phyloP scores from a whole-genome alignment of 1,284 basidiomycete species.

The Kalmanozyma brasiliensis region DNA sequence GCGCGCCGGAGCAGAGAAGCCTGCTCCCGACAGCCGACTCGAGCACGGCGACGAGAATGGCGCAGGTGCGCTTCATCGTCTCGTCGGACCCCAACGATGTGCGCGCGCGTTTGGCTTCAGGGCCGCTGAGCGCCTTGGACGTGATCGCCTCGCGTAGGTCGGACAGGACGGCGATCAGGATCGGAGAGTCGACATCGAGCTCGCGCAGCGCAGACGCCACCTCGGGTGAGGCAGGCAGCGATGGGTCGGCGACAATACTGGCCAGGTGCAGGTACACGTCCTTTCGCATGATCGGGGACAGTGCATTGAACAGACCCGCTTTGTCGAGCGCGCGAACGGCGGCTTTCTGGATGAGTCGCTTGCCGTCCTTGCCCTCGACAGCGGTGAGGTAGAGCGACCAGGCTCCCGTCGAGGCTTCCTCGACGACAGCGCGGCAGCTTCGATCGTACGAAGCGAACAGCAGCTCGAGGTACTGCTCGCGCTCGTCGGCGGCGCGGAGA shows the following conservation, averaged over 20 bases:
- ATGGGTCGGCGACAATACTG: constrained; percentile 46
- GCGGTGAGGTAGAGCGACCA: constrained; percentile 44
- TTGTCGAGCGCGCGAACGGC: constrained; percentile 69
- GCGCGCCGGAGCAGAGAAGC: constrained; percentile 77
- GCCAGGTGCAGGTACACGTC: constrained; percentile 73
- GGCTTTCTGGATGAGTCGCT: constrained; percentile 36
- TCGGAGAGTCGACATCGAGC: constrained; percentile 63
- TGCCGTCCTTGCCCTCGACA: constrained; percentile 21
- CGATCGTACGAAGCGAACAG: constrained; percentile 73
- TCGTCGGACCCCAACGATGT: constrained; percentile 43
- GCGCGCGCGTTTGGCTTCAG: constrained; percentile 49
- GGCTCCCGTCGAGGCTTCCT: constrained; percentile 69
- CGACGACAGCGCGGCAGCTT: constrained; percentile 72
- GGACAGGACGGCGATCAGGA: constrained; percentile 76
- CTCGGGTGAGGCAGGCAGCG: constrained; percentile 36
- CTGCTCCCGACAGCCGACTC: constrained; percentile 78
- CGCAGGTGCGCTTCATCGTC: constrained; percentile 39
- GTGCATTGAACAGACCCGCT: constrained; percentile 71
- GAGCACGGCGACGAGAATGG: constrained; percentile 71
- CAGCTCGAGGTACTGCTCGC: constrained; percentile 70
- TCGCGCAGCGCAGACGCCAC: constrained; percentile 43
- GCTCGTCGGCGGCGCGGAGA: constrained; percentile 22
- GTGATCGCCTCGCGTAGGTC: constrained; percentile 71
- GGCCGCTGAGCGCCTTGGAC: constrained; percentile 71
- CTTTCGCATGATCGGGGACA: constrained; percentile 73